Evolutionary conservation across 2,329 filamentous ascomycete genomes (phyloP).

Genomic region (Cadophora gregata): DNA sequence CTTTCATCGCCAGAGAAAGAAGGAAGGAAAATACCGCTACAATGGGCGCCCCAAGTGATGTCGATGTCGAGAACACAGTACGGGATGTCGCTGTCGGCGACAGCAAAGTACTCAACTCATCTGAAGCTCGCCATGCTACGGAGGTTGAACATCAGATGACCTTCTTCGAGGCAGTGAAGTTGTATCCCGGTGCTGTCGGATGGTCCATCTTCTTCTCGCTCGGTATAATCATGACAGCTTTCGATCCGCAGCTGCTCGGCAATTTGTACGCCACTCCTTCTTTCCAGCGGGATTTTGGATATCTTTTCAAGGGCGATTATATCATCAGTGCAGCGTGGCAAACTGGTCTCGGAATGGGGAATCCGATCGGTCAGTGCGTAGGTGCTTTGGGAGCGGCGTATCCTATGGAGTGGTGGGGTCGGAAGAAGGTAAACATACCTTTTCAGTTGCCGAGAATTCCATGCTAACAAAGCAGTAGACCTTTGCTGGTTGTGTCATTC

Average conservation of each 20-base stretch:
- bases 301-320: conserved; percentile 41
- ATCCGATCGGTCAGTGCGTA: conserved; percentile 35
- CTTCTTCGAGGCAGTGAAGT: conserved; percentile 23
- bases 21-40: not conserved
- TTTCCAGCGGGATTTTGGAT: conserved; percentile 50
- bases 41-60: conserved; percentile 11
- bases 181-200: conserved; percentile 28
- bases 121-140: conserved; percentile 21
- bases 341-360: conserved; percentile 35
- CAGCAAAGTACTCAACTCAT: conserved; percentile 4
- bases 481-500: conserved; percentile 28
- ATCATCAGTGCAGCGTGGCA: conserved; percentile 56
- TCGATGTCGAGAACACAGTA: conserved; percentile 14
- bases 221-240: conserved; percentile 62
- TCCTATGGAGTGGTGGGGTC: conserved; percentile 32
- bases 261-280: conserved; percentile 48
- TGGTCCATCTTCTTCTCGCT: conserved; percentile 67
- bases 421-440: conserved; percentile 25
- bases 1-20: not conserved
- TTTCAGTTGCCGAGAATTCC: not conserved
- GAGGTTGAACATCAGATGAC: conserved; percentile 27
- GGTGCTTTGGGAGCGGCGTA: conserved; percentile 56
- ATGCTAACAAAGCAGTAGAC: conserved; percentile 25
- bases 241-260: conserved; percentile 52
- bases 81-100: conserved; percentile 13